Percentiles rank a stretch among this genome's conserved stretches.
These are phyloP conservation scores for Exophiala lecanii-corni DNA, from an alignment of 2,329 filamentous ascomycete species.

Conservation along the genomic window DNA sequence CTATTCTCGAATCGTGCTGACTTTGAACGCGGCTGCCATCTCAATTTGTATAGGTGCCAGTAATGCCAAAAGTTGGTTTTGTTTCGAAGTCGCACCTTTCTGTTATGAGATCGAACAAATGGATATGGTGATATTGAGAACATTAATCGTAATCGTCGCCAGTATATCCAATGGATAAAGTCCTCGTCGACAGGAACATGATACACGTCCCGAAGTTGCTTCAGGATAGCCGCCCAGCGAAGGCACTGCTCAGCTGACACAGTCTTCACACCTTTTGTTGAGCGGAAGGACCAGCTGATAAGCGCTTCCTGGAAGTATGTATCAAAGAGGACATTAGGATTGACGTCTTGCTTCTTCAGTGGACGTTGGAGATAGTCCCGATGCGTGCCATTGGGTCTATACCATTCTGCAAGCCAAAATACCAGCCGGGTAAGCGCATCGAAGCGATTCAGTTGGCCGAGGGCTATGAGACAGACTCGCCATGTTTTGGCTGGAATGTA, in stretches of 20 bases:
- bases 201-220: conserved; percentile 16
- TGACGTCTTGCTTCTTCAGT: conserved; percentile 4
- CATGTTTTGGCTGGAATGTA: conserved; percentile 45
- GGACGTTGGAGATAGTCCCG: background rate
- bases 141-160: conserved; percentile 10
- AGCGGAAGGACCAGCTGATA: conserved; percentile 46
- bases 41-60: conserved; percentile 18
- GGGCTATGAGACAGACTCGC: conserved; percentile 55
- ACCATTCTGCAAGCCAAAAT: conserved; percentile 23
- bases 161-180: conserved; percentile 14
- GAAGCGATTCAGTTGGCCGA: conserved; percentile 37
- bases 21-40: conserved; percentile 12
- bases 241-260: conserved; percentile 17
- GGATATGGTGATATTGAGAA: conserved; percentile 6
- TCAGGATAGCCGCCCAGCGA: conserved; percentile 19
- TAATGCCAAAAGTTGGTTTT: conserved; percentile 4
- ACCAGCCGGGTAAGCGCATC: conserved; percentile 13
- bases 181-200: conserved; percentile 15
- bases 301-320: conserved; percentile 43
- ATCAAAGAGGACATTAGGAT: conserved; percentile 40
- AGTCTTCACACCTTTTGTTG: conserved; percentile 10
- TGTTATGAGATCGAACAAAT: background rate
- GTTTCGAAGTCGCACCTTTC: conserved; percentile 8
- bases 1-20: background rate
- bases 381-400: conserved; percentile 10